These are phyloP conservation scores for Hypoxylon sp. DNA, from an alignment of 2,329 filamentous ascomycete species.

Conservation along the genomic window DNA sequence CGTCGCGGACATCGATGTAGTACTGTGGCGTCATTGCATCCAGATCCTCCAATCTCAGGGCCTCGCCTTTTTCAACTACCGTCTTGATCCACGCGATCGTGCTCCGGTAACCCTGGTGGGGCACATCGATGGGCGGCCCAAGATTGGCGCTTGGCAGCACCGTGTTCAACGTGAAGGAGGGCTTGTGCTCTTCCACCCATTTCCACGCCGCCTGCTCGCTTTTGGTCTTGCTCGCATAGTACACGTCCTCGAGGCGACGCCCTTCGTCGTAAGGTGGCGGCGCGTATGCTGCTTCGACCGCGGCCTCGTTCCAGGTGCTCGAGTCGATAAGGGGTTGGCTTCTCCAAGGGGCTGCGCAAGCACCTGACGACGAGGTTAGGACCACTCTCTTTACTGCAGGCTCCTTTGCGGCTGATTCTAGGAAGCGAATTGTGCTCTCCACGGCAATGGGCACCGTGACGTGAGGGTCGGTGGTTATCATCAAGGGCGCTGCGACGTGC, in stretches of 20 bases:
- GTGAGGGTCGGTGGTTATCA: constrained; percentile 41
- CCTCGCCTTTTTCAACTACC: constrained; percentile 36
- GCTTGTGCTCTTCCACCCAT: constrained; percentile 44
- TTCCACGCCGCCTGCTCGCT: constrained; percentile 46
- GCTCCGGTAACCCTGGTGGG: constrained; percentile 39
- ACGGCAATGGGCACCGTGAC: constrained; percentile 31
- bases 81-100: constrained; percentile 30
- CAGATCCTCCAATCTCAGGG: constrained; percentile 9
- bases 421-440: constrained; percentile 28
- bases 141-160: constrained; percentile 47
- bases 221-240: constrained; percentile 44
- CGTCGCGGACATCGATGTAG: constrained; percentile 64
- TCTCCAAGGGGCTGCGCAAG: constrained; percentile 28
- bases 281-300: constrained; percentile 36
- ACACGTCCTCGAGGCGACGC: constrained; percentile 32
- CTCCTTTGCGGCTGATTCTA: constrained; percentile 41
- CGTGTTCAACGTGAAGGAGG: constrained; percentile 43
- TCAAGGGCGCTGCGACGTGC: constrained; percentile 42
- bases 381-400: constrained; percentile 47
- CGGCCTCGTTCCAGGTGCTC: constrained; percentile 46
- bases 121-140: constrained; percentile 41
- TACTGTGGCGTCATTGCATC: constrained; percentile 55
- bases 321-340: constrained; percentile 37
- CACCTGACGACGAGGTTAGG: constrained; percentile 43
- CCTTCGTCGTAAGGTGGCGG: constrained; percentile 36